phyloP scores from a whole-genome alignment of 2,329 filamentous ascomycete species.

The Diaporthe sp. region DNA sequence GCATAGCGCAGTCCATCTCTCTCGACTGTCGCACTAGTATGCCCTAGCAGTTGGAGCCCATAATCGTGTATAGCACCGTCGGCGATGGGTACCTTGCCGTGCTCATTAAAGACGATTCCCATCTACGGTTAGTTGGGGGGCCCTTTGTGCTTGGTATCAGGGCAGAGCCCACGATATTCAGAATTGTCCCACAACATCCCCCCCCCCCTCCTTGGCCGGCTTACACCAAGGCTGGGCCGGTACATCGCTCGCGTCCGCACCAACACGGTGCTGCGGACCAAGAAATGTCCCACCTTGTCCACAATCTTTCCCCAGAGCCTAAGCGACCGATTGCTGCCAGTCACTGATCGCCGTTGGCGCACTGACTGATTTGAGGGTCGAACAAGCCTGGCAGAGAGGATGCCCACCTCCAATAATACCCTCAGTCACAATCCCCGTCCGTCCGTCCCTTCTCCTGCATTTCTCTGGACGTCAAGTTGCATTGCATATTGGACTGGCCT shows the following conservation, averaged over 20 bases:
- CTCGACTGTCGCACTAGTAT: conserved; percentile 32
- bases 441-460: conserved; percentile 30
- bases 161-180: conserved; percentile 15
- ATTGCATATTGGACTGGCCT: conserved; percentile 32
- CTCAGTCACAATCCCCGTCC: conserved; percentile 11
- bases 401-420: conserved; percentile 32
- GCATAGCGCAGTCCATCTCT: conserved; percentile 21
- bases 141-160: conserved; percentile 5
- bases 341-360: conserved; percentile 17
- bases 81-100: conserved; percentile 23
- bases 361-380: conserved; percentile 27
- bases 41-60: conserved; percentile 13
- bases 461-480: conserved; percentile 30
- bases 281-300: conserved; percentile 24
- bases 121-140: conserved; percentile 1
- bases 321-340: conserved; percentile 25
- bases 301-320: conserved; percentile 28
- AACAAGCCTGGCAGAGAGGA: conserved; percentile 14
- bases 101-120: conserved; percentile 21
- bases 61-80: conserved; percentile 3
- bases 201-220: not conserved
- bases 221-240: conserved; percentile 16
- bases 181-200: not conserved
- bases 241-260: conserved; percentile 8
- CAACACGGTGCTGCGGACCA: conserved; percentile 1